Conservation (phyloP, 768 basidiomycete species). For the Omphalotus guepiniiformis region DNA sequence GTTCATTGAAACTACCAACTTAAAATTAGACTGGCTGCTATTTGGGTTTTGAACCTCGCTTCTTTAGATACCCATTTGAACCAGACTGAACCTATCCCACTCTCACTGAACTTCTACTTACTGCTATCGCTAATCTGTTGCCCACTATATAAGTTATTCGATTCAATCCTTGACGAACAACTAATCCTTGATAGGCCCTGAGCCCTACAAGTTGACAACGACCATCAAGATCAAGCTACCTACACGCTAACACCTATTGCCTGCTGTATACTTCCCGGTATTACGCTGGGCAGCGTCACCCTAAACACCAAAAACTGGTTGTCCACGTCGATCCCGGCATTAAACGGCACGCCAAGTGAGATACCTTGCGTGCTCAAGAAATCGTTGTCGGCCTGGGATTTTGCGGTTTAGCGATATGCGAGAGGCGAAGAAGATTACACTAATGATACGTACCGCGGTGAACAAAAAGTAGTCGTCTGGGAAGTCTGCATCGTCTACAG, state of each 20-base stretch:
- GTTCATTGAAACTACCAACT: too few relatives aligned
- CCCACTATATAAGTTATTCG: too few relatives aligned
- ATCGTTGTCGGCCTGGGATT: conserved; percentile 53
- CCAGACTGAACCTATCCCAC: too few relatives aligned
- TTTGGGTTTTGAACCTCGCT: too few relatives aligned
- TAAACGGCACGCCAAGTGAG: conserved; percentile 44
- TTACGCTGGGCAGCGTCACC: conserved; percentile 46
- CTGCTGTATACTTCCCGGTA: conserved; percentile 4
- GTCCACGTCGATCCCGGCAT: conserved; percentile 53
- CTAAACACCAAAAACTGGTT: conserved; percentile 62
- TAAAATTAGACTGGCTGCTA: too few relatives aligned
- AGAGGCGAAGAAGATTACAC: neutral
- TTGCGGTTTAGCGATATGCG: neutral
- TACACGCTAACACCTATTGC: conserved; percentile 23
- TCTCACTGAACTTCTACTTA: too few relatives aligned
- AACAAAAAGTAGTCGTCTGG: conserved; percentile 70
- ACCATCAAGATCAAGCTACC: too few relatives aligned
- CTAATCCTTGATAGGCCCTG: too few relatives aligned
- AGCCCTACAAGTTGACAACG: too few relatives aligned
- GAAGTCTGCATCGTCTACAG: conserved; percentile 41
- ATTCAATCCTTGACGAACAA: too few relatives aligned
- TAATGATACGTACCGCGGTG: conserved; percentile 42
- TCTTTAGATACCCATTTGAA: too few relatives aligned
- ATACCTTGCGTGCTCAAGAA: conserved; percentile 54
- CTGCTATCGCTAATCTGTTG: too few relatives aligned